Base-by-base conservation (phyloP, 768 basidiomycete genomes). In the Clitopilus hobsonii region DNA sequence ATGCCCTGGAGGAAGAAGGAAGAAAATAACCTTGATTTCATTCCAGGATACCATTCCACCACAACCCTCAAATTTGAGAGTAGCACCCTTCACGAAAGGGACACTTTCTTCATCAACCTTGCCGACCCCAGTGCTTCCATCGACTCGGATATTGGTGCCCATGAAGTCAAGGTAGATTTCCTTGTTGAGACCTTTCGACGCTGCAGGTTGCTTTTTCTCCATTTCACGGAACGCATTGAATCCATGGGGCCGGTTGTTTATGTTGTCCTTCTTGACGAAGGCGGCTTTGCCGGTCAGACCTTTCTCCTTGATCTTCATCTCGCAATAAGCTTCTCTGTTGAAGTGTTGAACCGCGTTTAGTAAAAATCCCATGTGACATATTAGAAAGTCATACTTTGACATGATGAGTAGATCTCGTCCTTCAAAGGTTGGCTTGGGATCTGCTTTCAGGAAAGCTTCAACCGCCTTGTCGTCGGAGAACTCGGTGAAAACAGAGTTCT, bases 271-370 rank as follows among this genome's bases (percentile, higher is more conserved):
- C 58, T 84, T 80, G 58, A 81, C 71, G 41, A 74, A 74, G 13
- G 88, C 87, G 14, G 83, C 80, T 61, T 84, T 89, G 24, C 88
- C 89, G 1, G 79, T 84, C 45, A 97, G 79, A 8, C 92, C 93
- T 70, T 97, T 94, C 72, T 96, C 91, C 68, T 91, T 88, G 70
- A 94, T 89, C 73, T 97, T 98, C 94, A 94, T 94, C 60, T 92
- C 85, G 62, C 93, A 93, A 68, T 97, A 97, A 6, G 77, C 89
- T 59, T 85, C 86, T 65, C 91, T 93, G 58, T n/a, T n/a, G n/a
- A n/a, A n/a, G n/a, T n/a, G n/a, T n/a, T n/a, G n/a, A n/a, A n/a
- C n/a, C n/a, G n/a, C n/a, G n/a, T n/a, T n/a, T n/a, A n/a, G n/a
- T n/a, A n/a, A n/a, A n/a, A n/a, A n/a, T n/a, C n/a, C n/a, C n/a